Evolutionary conservation across 2,329 filamentous ascomycete species (phyloP), one percentile per base, ranked within the genome.

Genomic region (Colletotrichum lupini): DNA sequence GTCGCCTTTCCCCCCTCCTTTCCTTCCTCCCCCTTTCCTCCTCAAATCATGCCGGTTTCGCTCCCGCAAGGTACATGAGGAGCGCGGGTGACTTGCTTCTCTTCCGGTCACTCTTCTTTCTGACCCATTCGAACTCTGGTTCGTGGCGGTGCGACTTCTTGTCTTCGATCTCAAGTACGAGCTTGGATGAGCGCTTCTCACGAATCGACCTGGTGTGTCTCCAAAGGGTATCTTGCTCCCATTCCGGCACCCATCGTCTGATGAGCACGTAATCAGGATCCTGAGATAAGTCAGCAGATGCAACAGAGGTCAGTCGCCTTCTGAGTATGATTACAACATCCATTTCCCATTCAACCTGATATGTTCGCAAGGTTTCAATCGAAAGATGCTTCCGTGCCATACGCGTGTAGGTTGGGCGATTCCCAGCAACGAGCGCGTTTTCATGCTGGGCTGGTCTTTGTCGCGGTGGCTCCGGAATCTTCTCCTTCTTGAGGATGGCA

Each of bases 191-290:
- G 7, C 86, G 84, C 79, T 85, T 87, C 78, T 91, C 88, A n/a
- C 91, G 91, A 75, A 94, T 80, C 56, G 87, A 84, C 74, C 87
- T 87, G 3, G 93, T 94, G 82, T 95, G 92, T 56, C 90, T 88
- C 88, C 93, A 95, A 61, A 95, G 87, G 69, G 90, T 85, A 72
- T 94, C 89, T 78, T 94, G 93, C 79, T 94, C 89, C 74, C 89
- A 88, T 76, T 94, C 91, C 4, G 90, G 89, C 64, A 95, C 90
- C 90, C 90, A 94, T 68, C 91, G 87, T 82, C 93, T 93, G 83
- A 95, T 93, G 72, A 95, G 82, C 68, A 95, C 85, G 77, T 90
- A 95, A 59, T 93, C 90, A 22, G 90, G 87, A 77, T 95, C 92
- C 86, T 91, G 76, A 55, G 12, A 35, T n/a, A 49, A 66, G 60